Evolutionary conservation across 2,329 filamentous ascomycete genomes (phyloP), one percentile per base, ranked within the genome.

Genomic region (Emydomyces testavorans): DNA sequence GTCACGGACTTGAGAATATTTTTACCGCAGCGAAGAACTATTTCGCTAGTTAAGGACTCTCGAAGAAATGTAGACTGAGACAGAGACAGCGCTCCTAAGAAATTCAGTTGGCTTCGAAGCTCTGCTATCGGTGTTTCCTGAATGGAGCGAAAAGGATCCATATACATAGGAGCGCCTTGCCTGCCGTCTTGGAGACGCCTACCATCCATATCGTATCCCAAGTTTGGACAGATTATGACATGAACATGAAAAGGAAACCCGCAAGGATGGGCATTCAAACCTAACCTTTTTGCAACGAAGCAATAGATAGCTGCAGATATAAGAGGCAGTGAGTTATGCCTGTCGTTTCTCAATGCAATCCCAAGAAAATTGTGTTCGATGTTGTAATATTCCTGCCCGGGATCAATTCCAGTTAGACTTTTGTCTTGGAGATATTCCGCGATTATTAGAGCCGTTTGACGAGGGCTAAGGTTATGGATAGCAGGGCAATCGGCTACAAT

Each of bases 241-340:
- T 94, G 83, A 11, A 94, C 85, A 60, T 95, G 88, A 54, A 79
- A 84, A 2, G 90, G 87, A 58, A 90, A 85, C 36, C 83, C 81
- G 56, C 85, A 90, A 46, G 85, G 87, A 28, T 79, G 78, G 0
- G 89, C 86, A 56, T 82, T 75, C 39, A 98, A 65, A 1, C 83
- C 84, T 10, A 95, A 62, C 31, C 83, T 76, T 47, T 77, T 74
- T 0, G 87, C 89, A 13, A 96, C 64, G 49, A 80, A 81, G 59
- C 84, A 92, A 65, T 83, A 98, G 53, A 96, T 94, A 51, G 82
- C 83, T 48, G 83, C 83, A 1, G 87, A 92, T 52, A 95, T 83
- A 43, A 95, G 74, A 1, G 90, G 92, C 6, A 95, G 73, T 1
- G 88, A 90, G 23, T 85, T 80, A 58, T 94, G 87, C 0, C 76